A percentile compares a stretch with the other conserved stretches of the same genome.
Conservation (phyloP, 2,329 filamentous ascomycete species). For the Moelleriella libera region DNA sequence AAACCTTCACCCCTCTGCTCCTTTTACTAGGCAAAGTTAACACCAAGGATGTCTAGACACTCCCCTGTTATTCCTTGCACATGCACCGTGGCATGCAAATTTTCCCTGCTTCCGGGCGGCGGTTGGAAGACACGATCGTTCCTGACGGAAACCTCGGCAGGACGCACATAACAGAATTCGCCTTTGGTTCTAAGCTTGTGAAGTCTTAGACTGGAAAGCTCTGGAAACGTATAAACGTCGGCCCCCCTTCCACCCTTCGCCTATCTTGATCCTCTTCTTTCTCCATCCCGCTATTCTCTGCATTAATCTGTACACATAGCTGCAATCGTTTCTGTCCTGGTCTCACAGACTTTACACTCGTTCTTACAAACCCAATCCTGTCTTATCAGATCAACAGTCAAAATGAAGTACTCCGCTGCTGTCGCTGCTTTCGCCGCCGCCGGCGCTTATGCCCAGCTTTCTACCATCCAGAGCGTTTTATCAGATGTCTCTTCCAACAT, state of each 20-base stretch:
- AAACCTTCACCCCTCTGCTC: not conserved
- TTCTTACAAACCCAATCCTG: not conserved
- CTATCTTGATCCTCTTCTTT: not conserved
- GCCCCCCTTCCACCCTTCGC: not conserved
- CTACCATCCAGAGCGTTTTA: constrained; percentile 6
- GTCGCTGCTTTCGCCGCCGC: constrained; percentile 6
- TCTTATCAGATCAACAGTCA: not conserved
- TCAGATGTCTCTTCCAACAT: constrained; percentile 4
- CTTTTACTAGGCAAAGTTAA: not conserved
- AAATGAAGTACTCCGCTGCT: constrained; percentile 8
- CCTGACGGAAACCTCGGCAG: constrained; percentile 2
- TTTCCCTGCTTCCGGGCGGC: not conserved
- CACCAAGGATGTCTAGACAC: not conserved
- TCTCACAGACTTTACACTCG: not conserved
- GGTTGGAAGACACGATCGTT: not conserved
- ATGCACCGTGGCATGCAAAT: not conserved
- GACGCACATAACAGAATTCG: not conserved
- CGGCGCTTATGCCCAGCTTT: constrained; percentile 6
- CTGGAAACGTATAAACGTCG: not conserved
- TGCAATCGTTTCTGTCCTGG: not conserved
- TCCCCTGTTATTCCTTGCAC: not conserved
- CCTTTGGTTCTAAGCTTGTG: not conserved
- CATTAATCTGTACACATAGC: not conserved
- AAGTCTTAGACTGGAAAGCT: not conserved
- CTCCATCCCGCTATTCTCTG: not conserved